Conservation (phyloP, 2,329 filamentous ascomycete genomes). For the Monosporascus sp. region DNA sequence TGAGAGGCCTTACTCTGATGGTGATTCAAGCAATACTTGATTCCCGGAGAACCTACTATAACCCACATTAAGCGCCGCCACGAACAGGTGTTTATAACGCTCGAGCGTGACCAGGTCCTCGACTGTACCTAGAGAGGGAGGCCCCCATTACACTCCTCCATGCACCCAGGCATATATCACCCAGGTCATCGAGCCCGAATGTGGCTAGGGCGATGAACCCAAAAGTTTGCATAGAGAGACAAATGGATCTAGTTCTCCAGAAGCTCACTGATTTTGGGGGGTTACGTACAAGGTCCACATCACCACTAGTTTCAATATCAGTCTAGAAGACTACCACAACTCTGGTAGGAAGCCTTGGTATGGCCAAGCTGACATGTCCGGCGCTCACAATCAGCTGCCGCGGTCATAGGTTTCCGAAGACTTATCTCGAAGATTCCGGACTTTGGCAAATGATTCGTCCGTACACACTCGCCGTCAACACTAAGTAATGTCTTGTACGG, state of each 20-base stretch:
- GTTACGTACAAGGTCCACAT: too few species aligned
- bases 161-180: not conserved
- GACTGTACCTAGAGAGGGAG: constrained; percentile 22
- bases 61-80: not conserved
- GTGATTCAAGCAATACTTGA: not conserved
- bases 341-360: too few species aligned
- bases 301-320: too few species aligned
- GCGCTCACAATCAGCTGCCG: not conserved
- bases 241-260: too few species aligned
- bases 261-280: too few species aligned
- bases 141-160: not conserved
- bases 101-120: constrained; percentile 20
- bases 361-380: not conserved
- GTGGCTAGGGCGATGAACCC: not conserved
- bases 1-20: not conserved
- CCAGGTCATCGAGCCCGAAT: not conserved
- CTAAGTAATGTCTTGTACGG: not conserved
- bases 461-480: not conserved
- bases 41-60: not conserved
- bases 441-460: not conserved
- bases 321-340: too few species aligned
- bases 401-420: not conserved
- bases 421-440: not conserved
- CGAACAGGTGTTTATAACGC: constrained; percentile 14
- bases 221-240: not conserved